Conservation (phyloP, 2,329 filamentous ascomycete genomes). For the Bisporella sp. region DNA sequence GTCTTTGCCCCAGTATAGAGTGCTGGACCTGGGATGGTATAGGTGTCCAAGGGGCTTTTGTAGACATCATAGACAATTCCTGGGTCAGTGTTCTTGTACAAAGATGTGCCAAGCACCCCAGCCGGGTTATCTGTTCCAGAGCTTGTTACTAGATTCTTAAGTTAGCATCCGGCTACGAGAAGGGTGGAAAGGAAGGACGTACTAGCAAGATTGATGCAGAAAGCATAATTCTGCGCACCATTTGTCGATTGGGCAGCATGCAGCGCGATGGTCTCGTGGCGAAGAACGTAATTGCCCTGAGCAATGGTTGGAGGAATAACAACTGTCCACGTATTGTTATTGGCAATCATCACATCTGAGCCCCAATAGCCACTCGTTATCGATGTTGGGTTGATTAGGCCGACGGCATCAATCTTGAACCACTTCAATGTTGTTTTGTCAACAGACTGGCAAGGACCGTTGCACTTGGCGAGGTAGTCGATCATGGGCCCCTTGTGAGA, state of each 20-base stretch:
- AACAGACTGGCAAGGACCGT: slow-evolving; percentile 33
- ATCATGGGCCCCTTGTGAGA: slow-evolving; percentile 43
- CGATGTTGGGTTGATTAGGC: slow-evolving; percentile 24
- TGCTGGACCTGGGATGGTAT: slow-evolving; percentile 30
- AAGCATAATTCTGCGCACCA: slow-evolving; percentile 42
- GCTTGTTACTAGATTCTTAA: slow-evolving; percentile 29
- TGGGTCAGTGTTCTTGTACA: slow-evolving; percentile 34
- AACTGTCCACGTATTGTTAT: slow-evolving; percentile 46
- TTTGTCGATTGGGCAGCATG: slow-evolving; percentile 26
- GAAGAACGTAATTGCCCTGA: slow-evolving; percentile 43
- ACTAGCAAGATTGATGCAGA: slow-evolving; percentile 41
- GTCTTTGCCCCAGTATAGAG: slow-evolving; percentile 19
- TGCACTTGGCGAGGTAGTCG: slow-evolving; percentile 26
- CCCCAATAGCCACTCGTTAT: slow-evolving; percentile 32
- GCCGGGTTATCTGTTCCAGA: slow-evolving; percentile 31
- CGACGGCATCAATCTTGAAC: slow-evolving; percentile 37
- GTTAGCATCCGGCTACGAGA: not conserved
- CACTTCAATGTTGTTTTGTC: slow-evolving; percentile 33
- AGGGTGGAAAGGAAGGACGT: not conserved
- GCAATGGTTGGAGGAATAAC: slow-evolving; percentile 36
- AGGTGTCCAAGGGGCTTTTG: slow-evolving; percentile 19
- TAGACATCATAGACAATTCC: slow-evolving; percentile 37
- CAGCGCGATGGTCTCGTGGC: slow-evolving; percentile 35
- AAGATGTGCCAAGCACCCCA: slow-evolving; percentile 31
- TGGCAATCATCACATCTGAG: slow-evolving; percentile 40